Conservation (phyloP, 306 rosid genomes). For the Sphenostylis stenocarpa region DNA sequence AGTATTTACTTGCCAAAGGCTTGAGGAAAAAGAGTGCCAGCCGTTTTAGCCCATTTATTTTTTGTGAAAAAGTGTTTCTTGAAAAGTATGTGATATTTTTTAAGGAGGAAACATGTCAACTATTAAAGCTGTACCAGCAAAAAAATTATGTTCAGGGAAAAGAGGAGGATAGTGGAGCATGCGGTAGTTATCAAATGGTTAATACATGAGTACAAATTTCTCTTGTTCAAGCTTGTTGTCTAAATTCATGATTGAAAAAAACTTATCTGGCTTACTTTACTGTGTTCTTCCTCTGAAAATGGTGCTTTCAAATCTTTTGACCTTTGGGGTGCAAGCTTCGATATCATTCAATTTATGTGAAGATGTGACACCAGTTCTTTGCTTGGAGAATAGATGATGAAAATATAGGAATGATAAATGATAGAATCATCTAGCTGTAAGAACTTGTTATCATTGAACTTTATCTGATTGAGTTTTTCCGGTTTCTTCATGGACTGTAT, state of each 20-base stretch:
- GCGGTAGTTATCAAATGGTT: not conserved
- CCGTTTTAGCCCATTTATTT: not conserved
- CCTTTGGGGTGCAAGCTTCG: no score
- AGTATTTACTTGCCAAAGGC: constrained; percentile 37
- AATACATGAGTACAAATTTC: not conserved
- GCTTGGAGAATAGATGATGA: not conserved
- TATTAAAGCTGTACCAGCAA: constrained; percentile 29
- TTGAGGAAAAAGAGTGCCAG: constrained; percentile 23
- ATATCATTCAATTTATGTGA: no score
- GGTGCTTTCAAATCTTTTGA: no score
- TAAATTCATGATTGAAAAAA: no score
- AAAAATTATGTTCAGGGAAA: not conserved
- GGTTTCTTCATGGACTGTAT: not conserved
- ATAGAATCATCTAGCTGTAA: not conserved
- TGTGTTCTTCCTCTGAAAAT: no score
- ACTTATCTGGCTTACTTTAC: no score
- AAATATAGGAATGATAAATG: not conserved
- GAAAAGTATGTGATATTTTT: constrained; percentile 29
- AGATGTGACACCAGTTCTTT: not conserved
- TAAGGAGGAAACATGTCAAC: constrained; percentile 1
- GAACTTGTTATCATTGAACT: not conserved
- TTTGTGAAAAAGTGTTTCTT: constrained; percentile 23
- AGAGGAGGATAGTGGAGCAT: not conserved
- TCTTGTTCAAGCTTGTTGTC: not conserved
- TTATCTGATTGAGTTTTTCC: not conserved